A percentile compares a stretch with the other conserved stretches of the same genome.
Evolutionary conservation across 1,284 basidiomycete genomes (phyloP).

Genomic region (Moesziomyces sp.): DNA sequence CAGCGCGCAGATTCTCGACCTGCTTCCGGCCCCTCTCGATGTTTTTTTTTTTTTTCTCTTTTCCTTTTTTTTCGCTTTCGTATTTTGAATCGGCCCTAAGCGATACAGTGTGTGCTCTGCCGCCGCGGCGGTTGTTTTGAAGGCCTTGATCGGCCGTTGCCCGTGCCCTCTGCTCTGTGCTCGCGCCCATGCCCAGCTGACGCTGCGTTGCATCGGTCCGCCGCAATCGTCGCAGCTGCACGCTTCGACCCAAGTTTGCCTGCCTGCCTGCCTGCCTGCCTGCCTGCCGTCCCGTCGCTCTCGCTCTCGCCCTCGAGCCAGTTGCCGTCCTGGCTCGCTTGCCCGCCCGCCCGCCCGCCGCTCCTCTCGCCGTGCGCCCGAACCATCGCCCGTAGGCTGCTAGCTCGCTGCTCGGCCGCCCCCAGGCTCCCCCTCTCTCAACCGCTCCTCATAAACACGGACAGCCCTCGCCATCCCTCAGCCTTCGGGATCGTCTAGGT

Average conservation of each 20-base stretch:
- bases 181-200: neutral
- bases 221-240: slow-evolving; percentile 11
- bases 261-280: neutral
- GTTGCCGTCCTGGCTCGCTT: neutral
- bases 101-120: neutral
- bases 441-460: slow-evolving; percentile 39
- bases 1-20: no score
- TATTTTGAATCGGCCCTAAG: neutral
- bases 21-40: neutral
- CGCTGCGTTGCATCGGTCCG: slow-evolving; percentile 2
- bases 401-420: neutral
- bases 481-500: neutral
- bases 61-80: slow-evolving; percentile 7
- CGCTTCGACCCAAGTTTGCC: slow-evolving; percentile 3
- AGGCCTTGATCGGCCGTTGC: slow-evolving; percentile 7
- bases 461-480: neutral
- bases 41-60: slow-evolving; percentile 2
- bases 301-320: no score
- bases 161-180: slow-evolving; percentile 9
- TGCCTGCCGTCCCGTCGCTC: neutral
- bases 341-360: no score
- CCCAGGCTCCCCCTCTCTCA: neutral
- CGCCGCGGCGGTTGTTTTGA: slow-evolving; percentile 8
- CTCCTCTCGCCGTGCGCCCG: neutral
- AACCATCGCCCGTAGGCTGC: neutral